Evolutionary conservation across 495 filamentous ascomycete species (phyloP).

Genomic region (Ascobolus immersus): DNA sequence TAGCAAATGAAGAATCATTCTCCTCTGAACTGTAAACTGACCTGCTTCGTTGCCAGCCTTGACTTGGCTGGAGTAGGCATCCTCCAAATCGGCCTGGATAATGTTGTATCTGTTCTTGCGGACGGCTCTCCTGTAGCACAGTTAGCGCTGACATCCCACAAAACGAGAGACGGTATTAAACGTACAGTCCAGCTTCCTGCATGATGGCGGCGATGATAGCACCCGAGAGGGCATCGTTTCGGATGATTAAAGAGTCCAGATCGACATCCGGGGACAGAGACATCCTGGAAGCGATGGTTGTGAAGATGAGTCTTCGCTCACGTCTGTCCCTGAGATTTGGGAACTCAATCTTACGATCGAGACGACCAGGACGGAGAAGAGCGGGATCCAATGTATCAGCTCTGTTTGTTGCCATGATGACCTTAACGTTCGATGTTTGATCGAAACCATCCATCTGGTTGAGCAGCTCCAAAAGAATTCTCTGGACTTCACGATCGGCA

Average conservation of each 20-base stretch:
- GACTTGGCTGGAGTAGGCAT: slow-evolving; percentile 85
- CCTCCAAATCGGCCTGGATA: slow-evolving; percentile 83
- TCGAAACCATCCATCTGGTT: slow-evolving; percentile 99
- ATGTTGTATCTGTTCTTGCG: slow-evolving; percentile 98
- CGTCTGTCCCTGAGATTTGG: slow-evolving; percentile 70
- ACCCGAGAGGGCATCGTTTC: slow-evolving; percentile 84
- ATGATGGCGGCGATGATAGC: slow-evolving; percentile 96
- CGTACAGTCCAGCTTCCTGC: slow-evolving; percentile 71
- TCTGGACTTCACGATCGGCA: slow-evolving; percentile 91
- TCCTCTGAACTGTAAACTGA: not conserved
- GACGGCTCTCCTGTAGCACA: slow-evolving; percentile 38
- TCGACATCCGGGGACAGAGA: slow-evolving; percentile 88
- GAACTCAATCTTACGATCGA: slow-evolving; percentile 97
- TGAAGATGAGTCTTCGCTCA: slow-evolving; percentile 86
- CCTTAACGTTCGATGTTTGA: slow-evolving; percentile 94
- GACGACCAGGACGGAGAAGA: slow-evolving; percentile 71
- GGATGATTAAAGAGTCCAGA: slow-evolving; percentile 77
- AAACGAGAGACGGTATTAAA: not conserved
- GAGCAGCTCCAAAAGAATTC: slow-evolving; percentile 83
- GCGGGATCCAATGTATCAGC: slow-evolving; percentile 93
- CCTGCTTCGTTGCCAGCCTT: slow-evolving; percentile 54
- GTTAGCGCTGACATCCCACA: not conserved
- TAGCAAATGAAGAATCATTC: not conserved
- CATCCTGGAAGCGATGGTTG: slow-evolving; percentile 90
- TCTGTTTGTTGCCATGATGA: slow-evolving; percentile 98